Conservation (phyloP, 2,329 filamentous ascomycete species). For the Pseudovirgaria hyperparasitica region DNA sequence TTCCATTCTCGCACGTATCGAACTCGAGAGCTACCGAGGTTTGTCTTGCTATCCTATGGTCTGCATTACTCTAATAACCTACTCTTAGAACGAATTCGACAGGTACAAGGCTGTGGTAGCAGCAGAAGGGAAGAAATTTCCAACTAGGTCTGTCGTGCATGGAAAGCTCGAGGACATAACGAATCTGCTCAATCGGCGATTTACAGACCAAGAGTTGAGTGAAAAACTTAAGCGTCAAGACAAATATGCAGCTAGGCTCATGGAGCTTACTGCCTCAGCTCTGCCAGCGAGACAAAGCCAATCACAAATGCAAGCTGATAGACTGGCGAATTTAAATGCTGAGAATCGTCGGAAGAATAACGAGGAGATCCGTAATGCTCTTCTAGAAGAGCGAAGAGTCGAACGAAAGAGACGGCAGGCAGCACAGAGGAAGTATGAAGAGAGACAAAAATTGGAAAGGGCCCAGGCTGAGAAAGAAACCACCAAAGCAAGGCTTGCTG, state of each 20-base stretch:
- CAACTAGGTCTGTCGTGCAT: slow-evolving; percentile 56
- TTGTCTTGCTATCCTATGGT: slow-evolving; percentile 14
- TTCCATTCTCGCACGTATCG: slow-evolving; percentile 83
- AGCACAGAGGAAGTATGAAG: slow-evolving; percentile 38
- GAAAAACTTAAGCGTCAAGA: slow-evolving; percentile 60
- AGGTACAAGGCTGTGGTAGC: slow-evolving; percentile 66
- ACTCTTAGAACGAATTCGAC: slow-evolving; percentile 56
- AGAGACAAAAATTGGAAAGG: slow-evolving; percentile 41
- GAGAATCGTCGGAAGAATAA: slow-evolving; percentile 73
- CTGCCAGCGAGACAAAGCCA: too few species aligned
- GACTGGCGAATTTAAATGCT: slow-evolving; percentile 69
- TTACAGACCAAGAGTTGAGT: slow-evolving; percentile 72
- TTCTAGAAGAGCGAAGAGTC: slow-evolving; percentile 56
- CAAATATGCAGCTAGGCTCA: slow-evolving; percentile 26
- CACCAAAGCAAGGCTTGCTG: slow-evolving; percentile 15
- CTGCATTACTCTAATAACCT: not conserved
- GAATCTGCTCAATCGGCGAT: slow-evolving; percentile 61
- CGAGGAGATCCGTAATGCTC: slow-evolving; percentile 83
- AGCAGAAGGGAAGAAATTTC: slow-evolving; percentile 55
- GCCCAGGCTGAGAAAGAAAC: slow-evolving; percentile 25
- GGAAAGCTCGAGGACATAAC: slow-evolving; percentile 75
- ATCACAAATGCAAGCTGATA: too few species aligned
- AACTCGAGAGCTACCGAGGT: slow-evolving; percentile 77
- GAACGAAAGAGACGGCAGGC: slow-evolving; percentile 39
- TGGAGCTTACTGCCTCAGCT: slow-evolving; percentile 53